Conservation (phyloP, 495 filamentous ascomycete species). For the Bryoglossum gracile region DNA sequence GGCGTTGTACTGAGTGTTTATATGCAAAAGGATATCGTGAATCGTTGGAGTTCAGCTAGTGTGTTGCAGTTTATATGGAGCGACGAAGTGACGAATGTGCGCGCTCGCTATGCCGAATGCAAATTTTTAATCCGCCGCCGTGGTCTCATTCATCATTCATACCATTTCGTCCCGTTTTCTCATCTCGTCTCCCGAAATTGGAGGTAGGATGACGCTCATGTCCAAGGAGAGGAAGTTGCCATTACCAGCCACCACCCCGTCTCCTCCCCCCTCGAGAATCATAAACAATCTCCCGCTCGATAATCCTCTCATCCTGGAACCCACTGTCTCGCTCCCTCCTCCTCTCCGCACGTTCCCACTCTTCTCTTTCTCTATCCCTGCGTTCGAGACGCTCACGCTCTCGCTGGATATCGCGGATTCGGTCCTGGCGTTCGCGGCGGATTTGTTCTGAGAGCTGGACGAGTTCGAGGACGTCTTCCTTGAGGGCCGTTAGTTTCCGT, state of each 20-base stretch:
- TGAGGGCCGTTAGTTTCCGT: constrained; percentile 24
- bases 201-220: too few species aligned
- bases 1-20: too few species aligned
- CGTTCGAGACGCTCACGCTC: constrained; percentile 54
- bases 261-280: constrained; percentile 22
- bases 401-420: constrained; percentile 74
- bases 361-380: constrained; percentile 19
- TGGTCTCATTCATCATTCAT: too few species aligned
- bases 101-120: too few species aligned
- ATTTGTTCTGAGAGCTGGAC: constrained; percentile 78
- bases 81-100: too few species aligned
- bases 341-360: constrained; percentile 21
- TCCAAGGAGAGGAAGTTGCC: too few species aligned
- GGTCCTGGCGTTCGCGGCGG: constrained; percentile 63
- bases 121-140: too few species aligned
- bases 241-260: neutral
- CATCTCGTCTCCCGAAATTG: too few species aligned
- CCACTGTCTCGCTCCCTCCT: constrained; percentile 16
- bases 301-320: constrained; percentile 48
- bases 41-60: too few species aligned
- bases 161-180: too few species aligned
- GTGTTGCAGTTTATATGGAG: too few species aligned
- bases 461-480: constrained; percentile 85
- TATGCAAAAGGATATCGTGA: too few species aligned
- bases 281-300: constrained; percentile 52